Conservation (phyloP, 371 early-diverging fungal genomes). For the Mucor lusitanicus region DNA sequence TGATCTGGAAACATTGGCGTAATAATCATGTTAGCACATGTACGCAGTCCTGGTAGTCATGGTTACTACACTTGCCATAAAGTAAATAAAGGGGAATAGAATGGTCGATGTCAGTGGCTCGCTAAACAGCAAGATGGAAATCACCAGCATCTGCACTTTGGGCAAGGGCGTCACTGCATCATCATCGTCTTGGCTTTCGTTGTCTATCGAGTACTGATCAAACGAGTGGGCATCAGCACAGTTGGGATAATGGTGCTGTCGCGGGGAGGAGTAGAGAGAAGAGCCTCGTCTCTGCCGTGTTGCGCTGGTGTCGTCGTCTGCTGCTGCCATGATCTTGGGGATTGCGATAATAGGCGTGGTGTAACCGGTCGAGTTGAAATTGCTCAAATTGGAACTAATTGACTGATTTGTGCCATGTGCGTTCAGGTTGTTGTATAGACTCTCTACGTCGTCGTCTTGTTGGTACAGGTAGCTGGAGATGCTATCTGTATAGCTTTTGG, state of each 20-base stretch:
- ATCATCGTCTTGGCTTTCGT: not conserved
- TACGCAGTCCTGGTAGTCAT: too few species aligned
- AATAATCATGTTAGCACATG: too few species aligned
- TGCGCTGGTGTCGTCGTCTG: too few species aligned
- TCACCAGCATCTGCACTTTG: constrained; percentile 47
- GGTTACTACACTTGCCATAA: constrained; percentile 57
- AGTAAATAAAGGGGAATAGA: constrained; percentile 68
- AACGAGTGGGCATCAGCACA: not conserved
- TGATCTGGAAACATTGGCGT: too few species aligned
- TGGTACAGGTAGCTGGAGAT: constrained; percentile 20
- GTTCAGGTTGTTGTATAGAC: not conserved
- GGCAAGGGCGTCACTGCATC: constrained; percentile 24
- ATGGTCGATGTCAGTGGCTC: constrained; percentile 71
- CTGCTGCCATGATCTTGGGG: not conserved
- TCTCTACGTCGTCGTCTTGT: not conserved
- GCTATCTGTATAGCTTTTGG: constrained; percentile 39
- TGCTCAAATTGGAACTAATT: constrained; percentile 3
- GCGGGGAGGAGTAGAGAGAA: not conserved
- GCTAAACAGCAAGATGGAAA: constrained; percentile 62
- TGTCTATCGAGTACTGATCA: constrained; percentile 4
- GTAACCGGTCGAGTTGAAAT: not conserved
- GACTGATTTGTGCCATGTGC: not conserved
- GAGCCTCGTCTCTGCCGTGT: not conserved
- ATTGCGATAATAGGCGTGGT: not conserved
- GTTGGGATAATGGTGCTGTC: not conserved